A percentile compares a stretch with the other conserved stretches of the same genome.
Evolutionary conservation across 176 grass and related monocot species (phyloP).

Genomic region (Oryza coarctata): DNA sequence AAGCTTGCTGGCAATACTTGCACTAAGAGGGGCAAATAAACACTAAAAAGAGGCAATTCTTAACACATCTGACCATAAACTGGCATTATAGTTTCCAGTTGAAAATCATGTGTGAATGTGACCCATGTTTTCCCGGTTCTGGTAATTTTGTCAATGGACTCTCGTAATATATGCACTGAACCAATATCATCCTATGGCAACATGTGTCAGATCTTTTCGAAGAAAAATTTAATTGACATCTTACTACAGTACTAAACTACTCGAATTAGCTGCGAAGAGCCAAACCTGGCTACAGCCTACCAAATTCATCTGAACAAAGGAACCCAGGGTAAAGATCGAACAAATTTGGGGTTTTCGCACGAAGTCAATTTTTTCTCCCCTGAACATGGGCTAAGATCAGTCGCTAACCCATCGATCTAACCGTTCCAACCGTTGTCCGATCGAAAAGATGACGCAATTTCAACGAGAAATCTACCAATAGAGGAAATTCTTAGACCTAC

Average conservation of each 20-base stretch:
- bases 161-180: neutral
- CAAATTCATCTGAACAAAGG: neutral
- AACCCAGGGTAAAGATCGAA: neutral
- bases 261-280: neutral
- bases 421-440: neutral
- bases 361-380: too few relatives aligned
- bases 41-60: neutral
- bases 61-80: neutral
- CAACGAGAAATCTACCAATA: neutral
- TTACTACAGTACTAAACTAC: neutral
- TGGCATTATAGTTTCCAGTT: neutral
- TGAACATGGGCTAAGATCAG: neutral
- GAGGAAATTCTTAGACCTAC: neutral
- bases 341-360: neutral
- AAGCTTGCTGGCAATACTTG: neutral
- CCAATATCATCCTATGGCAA: too few relatives aligned
- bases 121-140: neutral
- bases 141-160: neutral
- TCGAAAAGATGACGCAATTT: neutral
- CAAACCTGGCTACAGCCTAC: neutral
- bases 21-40: neutral
- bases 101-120: neutral
- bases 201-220: neutral
- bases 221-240: neutral
- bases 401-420: neutral